Evolutionary conservation across 2,329 filamentous ascomycete species (phyloP).

Genomic region (Fusarium nodosum): DNA sequence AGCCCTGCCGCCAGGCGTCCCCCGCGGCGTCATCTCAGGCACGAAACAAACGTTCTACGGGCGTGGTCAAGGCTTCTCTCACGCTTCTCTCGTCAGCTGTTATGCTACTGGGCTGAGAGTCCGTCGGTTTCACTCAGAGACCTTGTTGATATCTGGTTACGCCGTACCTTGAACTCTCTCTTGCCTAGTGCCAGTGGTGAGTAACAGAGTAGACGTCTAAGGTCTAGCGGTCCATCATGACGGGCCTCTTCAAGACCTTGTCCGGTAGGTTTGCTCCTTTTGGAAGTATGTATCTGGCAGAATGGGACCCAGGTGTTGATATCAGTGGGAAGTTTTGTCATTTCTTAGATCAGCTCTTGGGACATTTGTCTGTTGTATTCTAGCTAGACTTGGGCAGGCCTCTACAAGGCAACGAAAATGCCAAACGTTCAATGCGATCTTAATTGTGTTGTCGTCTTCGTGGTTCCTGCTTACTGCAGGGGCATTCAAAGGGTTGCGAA

Average conservation of each 20-base stretch:
- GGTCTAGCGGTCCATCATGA: background rate
- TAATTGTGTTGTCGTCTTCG: background rate
- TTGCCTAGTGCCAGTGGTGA: background rate
- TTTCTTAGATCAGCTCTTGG: background rate
- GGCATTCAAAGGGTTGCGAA: background rate
- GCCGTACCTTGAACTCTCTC: slow-evolving; percentile 8
- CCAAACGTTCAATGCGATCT: background rate
- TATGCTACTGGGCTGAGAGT: slow-evolving; percentile 13
- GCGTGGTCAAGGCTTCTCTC: slow-evolving; percentile 2
- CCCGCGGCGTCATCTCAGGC: slow-evolving; percentile 6
- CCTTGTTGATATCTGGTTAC: background rate
- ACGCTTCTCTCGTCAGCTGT: background rate
- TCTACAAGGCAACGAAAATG: background rate
- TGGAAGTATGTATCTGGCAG: background rate
- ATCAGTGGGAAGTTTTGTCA: background rate
- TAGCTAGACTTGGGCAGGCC: too few species aligned
- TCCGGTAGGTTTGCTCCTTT: background rate
- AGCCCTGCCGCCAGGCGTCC: slow-evolving; percentile 1
- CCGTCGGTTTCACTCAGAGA: slow-evolving; percentile 20
- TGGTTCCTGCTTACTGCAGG: background rate
- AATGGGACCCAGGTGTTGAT: background rate
- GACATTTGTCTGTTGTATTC: background rate
- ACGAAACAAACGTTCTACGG: slow-evolving; percentile 14
- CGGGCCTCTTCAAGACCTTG: background rate
- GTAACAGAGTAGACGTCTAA: background rate